phyloP scores from a whole-genome alignment of 495 filamentous ascomycete species.

The Aspergillus conjunctus region DNA sequence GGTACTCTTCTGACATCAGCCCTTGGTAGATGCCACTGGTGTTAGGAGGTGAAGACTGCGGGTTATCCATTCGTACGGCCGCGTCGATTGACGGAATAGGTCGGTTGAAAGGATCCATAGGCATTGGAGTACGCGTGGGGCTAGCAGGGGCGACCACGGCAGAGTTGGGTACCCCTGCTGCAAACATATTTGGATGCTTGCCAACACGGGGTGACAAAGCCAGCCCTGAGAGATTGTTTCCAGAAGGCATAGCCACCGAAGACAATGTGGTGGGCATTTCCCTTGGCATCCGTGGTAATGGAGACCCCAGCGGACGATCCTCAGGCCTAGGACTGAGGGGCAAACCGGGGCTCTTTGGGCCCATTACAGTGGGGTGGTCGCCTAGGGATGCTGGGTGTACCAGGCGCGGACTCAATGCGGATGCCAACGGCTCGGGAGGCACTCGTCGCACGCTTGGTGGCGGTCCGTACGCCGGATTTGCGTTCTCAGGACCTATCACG shows the following conservation, averaged over 20 bases:
- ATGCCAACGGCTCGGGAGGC: slow-evolving; percentile 38
- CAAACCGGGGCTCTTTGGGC: slow-evolving; percentile 81
- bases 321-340: slow-evolving; percentile 88
- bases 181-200: slow-evolving; percentile 64
- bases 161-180: slow-evolving; percentile 19
- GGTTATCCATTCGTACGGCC: slow-evolving; percentile 42
- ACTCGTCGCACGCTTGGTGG: slow-evolving; percentile 30
- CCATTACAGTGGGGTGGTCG: slow-evolving; percentile 46
- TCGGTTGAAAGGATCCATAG: slow-evolving; percentile 21
- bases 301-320: slow-evolving; percentile 70
- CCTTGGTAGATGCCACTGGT: slow-evolving; percentile 59
- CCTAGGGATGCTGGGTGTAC: slow-evolving; percentile 25
- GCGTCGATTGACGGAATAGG: slow-evolving; percentile 46
- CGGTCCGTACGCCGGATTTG: slow-evolving; percentile 5
- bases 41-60: slow-evolving; percentile 28
- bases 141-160: slow-evolving; percentile 15
- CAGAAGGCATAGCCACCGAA: slow-evolving; percentile 70
- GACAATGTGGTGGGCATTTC: slow-evolving; percentile 48
- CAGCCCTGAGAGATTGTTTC: slow-evolving; percentile 54
- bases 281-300: slow-evolving; percentile 65
- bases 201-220: slow-evolving; percentile 75
- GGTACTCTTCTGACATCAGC: slow-evolving; percentile 79
- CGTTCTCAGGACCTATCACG: background rate
- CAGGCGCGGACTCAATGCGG: slow-evolving; percentile 38
- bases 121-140: slow-evolving; percentile 1